A percentile compares a stretch with the other conserved stretches of the same genome.
These are phyloP conservation scores for Endocarpon pusillum DNA, from an alignment of 495 filamentous ascomycete species.

Conservation along the genomic window DNA sequence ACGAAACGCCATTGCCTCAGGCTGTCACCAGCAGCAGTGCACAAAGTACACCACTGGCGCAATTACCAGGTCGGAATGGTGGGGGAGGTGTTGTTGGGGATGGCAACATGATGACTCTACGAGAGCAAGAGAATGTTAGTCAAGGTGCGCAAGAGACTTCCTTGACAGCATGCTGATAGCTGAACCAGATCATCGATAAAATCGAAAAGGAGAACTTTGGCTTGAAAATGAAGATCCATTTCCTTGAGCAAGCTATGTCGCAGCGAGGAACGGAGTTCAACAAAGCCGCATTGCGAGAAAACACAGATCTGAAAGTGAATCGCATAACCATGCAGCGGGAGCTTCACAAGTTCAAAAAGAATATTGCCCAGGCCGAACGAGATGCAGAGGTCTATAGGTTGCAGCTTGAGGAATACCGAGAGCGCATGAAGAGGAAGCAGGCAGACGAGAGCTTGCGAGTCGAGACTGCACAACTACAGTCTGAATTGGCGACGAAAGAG, in stretches of 20 bases:
- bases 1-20: slow-evolving; percentile 49
- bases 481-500: slow-evolving; percentile 39
- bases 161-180: slow-evolving; percentile 10
- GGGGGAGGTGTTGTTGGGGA: slow-evolving; percentile 48
- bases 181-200: slow-evolving; percentile 58
- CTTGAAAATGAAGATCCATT: slow-evolving; percentile 92
- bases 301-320: slow-evolving; percentile 86
- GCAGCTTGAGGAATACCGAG: slow-evolving; percentile 60
- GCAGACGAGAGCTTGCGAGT: slow-evolving; percentile 45
- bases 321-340: slow-evolving; percentile 76
- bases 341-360: slow-evolving; percentile 66
- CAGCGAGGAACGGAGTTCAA: slow-evolving; percentile 79
- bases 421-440: slow-evolving; percentile 60
- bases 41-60: slow-evolving; percentile 61
- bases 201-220: slow-evolving; percentile 95
- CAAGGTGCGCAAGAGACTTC: background rate
- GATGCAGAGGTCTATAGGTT: slow-evolving; percentile 61
- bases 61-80: slow-evolving; percentile 38
- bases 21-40: slow-evolving; percentile 60
- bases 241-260: slow-evolving; percentile 69
- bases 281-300: slow-evolving; percentile 74
- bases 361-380: slow-evolving; percentile 57
- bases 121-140: slow-evolving; percentile 79
- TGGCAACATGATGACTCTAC: slow-evolving; percentile 75
- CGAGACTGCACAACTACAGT: slow-evolving; percentile 41